Percentiles rank a stretch among this genome's conserved stretches.
phyloP scores from a whole-genome alignment of 106 monocot species.

The Iris macrosiphon region DNA sequence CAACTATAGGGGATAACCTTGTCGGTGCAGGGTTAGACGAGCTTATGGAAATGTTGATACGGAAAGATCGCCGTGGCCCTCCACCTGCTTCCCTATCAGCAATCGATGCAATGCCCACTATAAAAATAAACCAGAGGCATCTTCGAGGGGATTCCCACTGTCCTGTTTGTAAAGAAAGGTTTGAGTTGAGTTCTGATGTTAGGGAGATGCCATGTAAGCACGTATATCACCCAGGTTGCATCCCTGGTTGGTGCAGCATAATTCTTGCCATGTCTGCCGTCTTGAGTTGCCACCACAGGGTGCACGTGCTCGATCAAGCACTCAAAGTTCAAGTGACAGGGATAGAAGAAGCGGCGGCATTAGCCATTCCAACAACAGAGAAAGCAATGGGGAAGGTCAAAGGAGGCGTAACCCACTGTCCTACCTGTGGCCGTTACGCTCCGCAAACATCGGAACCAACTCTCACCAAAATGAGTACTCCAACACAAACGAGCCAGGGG shows the following conservation, averaged over 20 bases:
- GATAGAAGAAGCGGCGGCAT: conserved; percentile 5
- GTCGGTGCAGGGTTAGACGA: conserved; percentile 38
- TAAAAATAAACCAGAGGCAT: conserved; percentile 61
- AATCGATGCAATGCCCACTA: conserved; percentile 56
- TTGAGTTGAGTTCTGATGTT: conserved; percentile 59
- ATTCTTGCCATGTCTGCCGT: conserved; percentile 76
- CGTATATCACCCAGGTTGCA: conserved; percentile 68
- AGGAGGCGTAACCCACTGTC: conserved; percentile 42
- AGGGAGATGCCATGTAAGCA: conserved; percentile 81
- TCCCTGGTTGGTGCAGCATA: conserved; percentile 80
- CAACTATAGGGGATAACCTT: conserved; percentile 32
- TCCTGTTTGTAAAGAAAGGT: conserved; percentile 70
- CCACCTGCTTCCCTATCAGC: conserved; percentile 55
- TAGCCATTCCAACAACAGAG: conserved; percentile 1
- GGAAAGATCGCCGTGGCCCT: conserved; percentile 36
- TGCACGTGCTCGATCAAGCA: conserved; percentile 13
- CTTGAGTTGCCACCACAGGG: conserved; percentile 34
- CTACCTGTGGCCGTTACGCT: conserved; percentile 58
- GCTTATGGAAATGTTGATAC: conserved; percentile 31
- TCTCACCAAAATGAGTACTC: conserved; percentile 7
- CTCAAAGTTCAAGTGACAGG: background rate
- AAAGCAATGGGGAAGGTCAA: conserved; percentile 16
- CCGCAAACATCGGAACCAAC: conserved; percentile 18
- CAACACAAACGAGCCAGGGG: no score
- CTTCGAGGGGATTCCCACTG: conserved; percentile 65